A percentile compares a stretch with the other conserved stretches of the same genome.
Conservation (phyloP, 2,329 filamentous ascomycete genomes). For the Orbilia oligospora region DNA sequence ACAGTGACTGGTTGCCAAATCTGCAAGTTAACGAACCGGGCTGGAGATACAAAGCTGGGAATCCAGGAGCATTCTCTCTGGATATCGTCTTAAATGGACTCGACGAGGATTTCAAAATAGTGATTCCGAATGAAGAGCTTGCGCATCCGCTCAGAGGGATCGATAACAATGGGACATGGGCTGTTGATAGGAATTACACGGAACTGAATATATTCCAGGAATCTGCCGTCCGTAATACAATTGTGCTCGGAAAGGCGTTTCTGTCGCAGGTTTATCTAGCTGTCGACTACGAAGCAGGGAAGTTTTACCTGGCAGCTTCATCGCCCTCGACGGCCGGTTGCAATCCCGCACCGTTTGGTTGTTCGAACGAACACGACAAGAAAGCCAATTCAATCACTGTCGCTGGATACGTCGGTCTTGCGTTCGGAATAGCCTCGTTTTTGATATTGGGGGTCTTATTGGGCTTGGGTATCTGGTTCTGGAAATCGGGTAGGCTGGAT, state of each 20-base stretch:
- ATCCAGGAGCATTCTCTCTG: slow-evolving; percentile 44
- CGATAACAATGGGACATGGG: slow-evolving; percentile 43
- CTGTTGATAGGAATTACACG: slow-evolving; percentile 48
- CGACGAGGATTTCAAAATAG: slow-evolving; percentile 48
- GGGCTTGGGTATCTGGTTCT: slow-evolving; percentile 50
- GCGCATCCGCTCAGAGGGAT: slow-evolving; percentile 55
- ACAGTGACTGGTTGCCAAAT: slow-evolving; percentile 48
- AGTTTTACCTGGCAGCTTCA: slow-evolving; percentile 53
- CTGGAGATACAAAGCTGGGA: slow-evolving; percentile 55
- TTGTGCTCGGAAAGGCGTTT: slow-evolving; percentile 58
- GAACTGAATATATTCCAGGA: slow-evolving; percentile 57
- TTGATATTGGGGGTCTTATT: slow-evolving; percentile 23
- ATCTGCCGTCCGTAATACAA: slow-evolving; percentile 49
- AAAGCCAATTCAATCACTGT: background rate
- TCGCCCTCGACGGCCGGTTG: slow-evolving; percentile 48
- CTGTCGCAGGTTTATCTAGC: slow-evolving; percentile 49
- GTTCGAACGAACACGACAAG: background rate
- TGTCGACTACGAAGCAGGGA: slow-evolving; percentile 54
- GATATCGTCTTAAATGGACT: slow-evolving; percentile 45
- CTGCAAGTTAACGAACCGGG: slow-evolving; percentile 56
- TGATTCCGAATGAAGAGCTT: slow-evolving; percentile 46
- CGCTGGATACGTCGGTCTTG: slow-evolving; percentile 50
- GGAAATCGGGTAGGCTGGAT: slow-evolving; percentile 53
- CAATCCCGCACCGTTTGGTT: slow-evolving; percentile 41
- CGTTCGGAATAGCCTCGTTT: slow-evolving; percentile 37